Evolutionary conservation across 2,329 filamentous ascomycete species (phyloP).

Genomic region (Cladobotryum mycophilum): DNA sequence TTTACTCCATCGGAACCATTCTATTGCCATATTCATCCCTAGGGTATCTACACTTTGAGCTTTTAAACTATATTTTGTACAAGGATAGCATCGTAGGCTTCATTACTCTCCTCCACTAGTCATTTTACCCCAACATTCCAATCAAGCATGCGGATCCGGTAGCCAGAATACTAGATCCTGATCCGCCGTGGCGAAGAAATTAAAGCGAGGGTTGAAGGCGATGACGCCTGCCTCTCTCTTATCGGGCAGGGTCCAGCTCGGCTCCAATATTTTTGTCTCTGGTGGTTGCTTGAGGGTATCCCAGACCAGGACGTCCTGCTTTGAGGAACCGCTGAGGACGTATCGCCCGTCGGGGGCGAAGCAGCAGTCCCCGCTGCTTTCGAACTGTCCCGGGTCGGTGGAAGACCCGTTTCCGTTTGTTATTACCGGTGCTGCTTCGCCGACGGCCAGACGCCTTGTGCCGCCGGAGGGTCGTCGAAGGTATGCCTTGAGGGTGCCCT

Average conservation of each 20-base stretch:
- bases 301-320: slow-evolving; percentile 77
- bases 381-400: slow-evolving; percentile 32
- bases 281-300: slow-evolving; percentile 58
- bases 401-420: slow-evolving; percentile 29
- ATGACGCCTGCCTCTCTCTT: slow-evolving; percentile 66
- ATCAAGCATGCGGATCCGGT: slow-evolving; percentile 56
- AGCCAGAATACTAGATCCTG: slow-evolving; percentile 76
- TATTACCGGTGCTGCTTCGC: slow-evolving; percentile 36
- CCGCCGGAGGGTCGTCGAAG: slow-evolving; percentile 53
- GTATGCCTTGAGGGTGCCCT: slow-evolving; percentile 71
- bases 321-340: slow-evolving; percentile 66
- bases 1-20: too few species aligned
- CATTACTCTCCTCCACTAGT: not conserved
- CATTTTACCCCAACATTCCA: not conserved
- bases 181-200: slow-evolving; percentile 86
- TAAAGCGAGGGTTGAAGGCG: slow-evolving; percentile 85
- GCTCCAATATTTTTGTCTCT: slow-evolving; percentile 55
- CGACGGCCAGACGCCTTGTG: slow-evolving; percentile 46
- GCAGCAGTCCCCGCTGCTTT: slow-evolving; percentile 71
- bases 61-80: not conserved
- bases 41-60: slow-evolving; percentile 4
- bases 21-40: too few species aligned
- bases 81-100: not conserved
- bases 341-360: slow-evolving; percentile 87
- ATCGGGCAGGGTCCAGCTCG: slow-evolving; percentile 58